Conservation (phyloP, 768 basidiomycete genomes). For the Cystofilobasidium macerans region DNA sequence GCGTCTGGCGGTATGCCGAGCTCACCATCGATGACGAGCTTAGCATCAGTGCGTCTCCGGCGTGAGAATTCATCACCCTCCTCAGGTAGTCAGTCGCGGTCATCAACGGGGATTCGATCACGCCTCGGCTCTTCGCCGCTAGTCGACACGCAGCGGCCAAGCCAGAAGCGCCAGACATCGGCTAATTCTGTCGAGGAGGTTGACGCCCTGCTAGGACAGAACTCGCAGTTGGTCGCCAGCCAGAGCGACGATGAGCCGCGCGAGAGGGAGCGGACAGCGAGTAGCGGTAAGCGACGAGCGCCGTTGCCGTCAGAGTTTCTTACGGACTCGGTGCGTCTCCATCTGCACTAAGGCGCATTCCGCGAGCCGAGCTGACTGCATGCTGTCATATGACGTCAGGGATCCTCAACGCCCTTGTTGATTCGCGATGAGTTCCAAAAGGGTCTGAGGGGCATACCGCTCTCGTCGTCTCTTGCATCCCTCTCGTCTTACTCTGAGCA, state of each 20-base stretch:
- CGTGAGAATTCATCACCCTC: not conserved
- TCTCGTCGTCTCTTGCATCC: too few species aligned
- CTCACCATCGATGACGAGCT: not conserved
- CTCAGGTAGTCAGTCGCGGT: not conserved
- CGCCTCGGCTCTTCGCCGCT: not conserved
- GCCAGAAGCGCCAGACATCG: not conserved
- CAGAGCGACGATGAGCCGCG: not conserved
- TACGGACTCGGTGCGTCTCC: not conserved
- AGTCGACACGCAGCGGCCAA: not conserved
- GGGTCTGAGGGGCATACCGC: too few species aligned
- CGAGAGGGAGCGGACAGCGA: not conserved
- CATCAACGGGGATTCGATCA: not conserved
- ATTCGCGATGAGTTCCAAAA: not conserved
- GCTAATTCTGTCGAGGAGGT: slow-evolving; percentile 3
- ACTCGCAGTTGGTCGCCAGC: not conserved
- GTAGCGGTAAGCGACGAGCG: not conserved
- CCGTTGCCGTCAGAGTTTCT: not conserved
- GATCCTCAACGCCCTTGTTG: not conserved
- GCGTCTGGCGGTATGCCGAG: not conserved
- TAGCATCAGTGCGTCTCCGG: not conserved
- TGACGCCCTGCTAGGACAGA: not conserved
- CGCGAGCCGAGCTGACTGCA: not conserved
- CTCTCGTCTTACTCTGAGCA: too few species aligned
- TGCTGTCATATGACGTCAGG: not conserved
- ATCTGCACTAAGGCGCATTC: not conserved